Percentiles rank a stretch among this genome's conserved stretches.
These are phyloP conservation scores for Beta lomatogona DNA, from an alignment of 179 eudicot species.

Conservation along the genomic window DNA sequence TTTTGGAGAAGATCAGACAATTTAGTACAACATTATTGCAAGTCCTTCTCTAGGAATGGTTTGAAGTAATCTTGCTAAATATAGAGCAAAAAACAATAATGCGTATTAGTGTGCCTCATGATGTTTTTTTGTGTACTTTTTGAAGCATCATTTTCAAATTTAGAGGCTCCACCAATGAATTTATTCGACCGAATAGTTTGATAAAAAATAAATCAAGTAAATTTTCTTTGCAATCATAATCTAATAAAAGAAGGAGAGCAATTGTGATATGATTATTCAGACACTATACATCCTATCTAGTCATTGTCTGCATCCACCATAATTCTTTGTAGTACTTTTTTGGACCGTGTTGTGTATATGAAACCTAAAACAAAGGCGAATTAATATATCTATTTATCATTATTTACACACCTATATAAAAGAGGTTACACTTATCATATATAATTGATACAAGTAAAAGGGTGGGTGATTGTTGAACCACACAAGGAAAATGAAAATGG, in stretches of 20 bases:
- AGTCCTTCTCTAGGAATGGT: slow-evolving; percentile 1
- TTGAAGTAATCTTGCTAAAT: neutral
- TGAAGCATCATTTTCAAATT: slow-evolving; percentile 1
- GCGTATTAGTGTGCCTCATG: neutral
- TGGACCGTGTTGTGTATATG: neutral
- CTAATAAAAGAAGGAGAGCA: neutral
- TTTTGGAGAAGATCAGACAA: neutral
- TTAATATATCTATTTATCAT: neutral
- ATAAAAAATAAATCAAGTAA: neutral
- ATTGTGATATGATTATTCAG: neutral
- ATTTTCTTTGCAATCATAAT: neutral
- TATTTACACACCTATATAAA: neutral
- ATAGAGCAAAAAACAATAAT: too few relatives aligned
- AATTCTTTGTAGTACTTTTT: neutral
- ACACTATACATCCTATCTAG: neutral
- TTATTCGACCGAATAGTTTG: slow-evolving; percentile 17
- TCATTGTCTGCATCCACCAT: neutral
- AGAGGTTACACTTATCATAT: slow-evolving; percentile 1
- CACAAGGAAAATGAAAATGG: neutral
- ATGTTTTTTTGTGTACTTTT: neutral
- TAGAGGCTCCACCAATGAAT: slow-evolving; percentile 24
- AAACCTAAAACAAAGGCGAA: slow-evolving; percentile 20
- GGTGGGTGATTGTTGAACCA: slow-evolving; percentile 3
- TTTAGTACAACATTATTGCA: neutral
- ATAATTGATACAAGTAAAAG: neutral